Percentiles rank a stretch among this genome's conserved stretches.
Evolutionary conservation across 306 rosid genomes (phyloP).

Genomic region (Ochetophila trinervis): DNA sequence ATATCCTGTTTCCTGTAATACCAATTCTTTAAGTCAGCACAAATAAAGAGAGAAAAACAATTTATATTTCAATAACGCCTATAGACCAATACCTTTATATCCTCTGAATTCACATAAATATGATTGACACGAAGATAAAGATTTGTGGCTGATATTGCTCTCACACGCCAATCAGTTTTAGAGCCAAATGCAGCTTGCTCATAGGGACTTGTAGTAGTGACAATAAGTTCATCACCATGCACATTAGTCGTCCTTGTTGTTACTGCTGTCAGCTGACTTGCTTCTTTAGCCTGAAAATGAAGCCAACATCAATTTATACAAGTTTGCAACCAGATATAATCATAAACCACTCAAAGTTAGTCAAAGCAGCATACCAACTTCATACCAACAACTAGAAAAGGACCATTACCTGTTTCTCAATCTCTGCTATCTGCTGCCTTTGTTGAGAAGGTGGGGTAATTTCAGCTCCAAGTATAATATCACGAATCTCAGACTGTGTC

Average conservation of each 20-base stretch:
- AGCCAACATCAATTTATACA: slow-evolving; percentile 4
- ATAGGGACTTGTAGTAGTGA: slow-evolving; percentile 95
- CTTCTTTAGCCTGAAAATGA: slow-evolving; percentile 67
- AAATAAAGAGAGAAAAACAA: neutral
- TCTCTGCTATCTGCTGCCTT: slow-evolving; percentile 97
- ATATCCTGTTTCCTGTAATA: slow-evolving; percentile 96
- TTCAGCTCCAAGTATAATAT: slow-evolving; percentile 98
- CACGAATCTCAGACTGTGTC: slow-evolving; percentile 98
- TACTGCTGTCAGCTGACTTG: slow-evolving; percentile 91
- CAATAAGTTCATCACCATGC: slow-evolving; percentile 93
- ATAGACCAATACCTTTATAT: slow-evolving; percentile 62
- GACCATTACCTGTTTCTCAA: slow-evolving; percentile 82
- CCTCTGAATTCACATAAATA: slow-evolving; percentile 95
- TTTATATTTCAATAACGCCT: neutral
- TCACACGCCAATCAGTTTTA: slow-evolving; percentile 99
- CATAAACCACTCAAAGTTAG: neutral
- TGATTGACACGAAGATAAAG: slow-evolving; percentile 96
- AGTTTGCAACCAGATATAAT: neutral
- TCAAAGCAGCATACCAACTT: neutral
- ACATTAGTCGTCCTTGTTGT: slow-evolving; percentile 92
- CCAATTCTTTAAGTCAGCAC: slow-evolving; percentile 23
- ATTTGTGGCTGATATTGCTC: slow-evolving; percentile 97
- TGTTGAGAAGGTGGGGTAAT: slow-evolving; percentile 99
- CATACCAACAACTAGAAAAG: slow-evolving; percentile 2
- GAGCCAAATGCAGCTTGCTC: slow-evolving; percentile 94